Conservation (phyloP, 352 stramenopile genomes). For the Globisporangium sylvaticum region DNA sequence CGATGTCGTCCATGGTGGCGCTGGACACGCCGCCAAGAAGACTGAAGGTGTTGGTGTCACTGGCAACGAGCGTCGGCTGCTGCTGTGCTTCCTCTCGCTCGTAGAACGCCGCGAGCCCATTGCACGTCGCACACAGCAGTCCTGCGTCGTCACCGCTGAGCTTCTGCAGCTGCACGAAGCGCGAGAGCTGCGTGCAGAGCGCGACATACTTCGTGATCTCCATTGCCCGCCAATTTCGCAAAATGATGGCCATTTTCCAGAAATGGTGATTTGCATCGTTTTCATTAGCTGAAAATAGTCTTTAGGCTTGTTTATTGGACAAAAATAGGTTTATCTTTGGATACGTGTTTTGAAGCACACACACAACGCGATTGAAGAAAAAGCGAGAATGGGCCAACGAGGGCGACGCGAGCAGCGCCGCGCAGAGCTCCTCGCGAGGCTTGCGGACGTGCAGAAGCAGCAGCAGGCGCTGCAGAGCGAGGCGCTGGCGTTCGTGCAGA, state of each 20-base stretch:
- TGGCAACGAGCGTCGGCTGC: not conserved
- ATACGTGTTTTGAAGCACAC: not conserved
- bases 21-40: conserved; percentile 14
- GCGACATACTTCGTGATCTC: conserved; percentile 43
- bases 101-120: conserved; percentile 32
- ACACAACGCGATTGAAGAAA: not conserved
- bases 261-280: not conserved
- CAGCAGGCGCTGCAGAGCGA: conserved; percentile 35
- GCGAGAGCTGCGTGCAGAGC: conserved; percentile 65
- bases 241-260: conserved; percentile 11
- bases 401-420: conserved; percentile 41
- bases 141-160: conserved; percentile 14
- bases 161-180: conserved; percentile 37
- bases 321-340: not conserved
- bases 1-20: conserved; percentile 56
- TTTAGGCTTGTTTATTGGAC: not conserved
- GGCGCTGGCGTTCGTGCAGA: conserved; percentile 34
- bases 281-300: not conserved
- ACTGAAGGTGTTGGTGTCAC: not conserved
- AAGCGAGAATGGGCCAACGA: conserved; percentile 13
- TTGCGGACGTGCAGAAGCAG: conserved; percentile 42
- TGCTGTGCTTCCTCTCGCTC: not conserved
- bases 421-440: conserved; percentile 50
- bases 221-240: conserved; percentile 1
- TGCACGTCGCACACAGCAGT: conserved; percentile 22